Evolutionary conservation across 1,284 basidiomycete genomes (phyloP).

Genomic region (Schizophyllum amplum): DNA sequence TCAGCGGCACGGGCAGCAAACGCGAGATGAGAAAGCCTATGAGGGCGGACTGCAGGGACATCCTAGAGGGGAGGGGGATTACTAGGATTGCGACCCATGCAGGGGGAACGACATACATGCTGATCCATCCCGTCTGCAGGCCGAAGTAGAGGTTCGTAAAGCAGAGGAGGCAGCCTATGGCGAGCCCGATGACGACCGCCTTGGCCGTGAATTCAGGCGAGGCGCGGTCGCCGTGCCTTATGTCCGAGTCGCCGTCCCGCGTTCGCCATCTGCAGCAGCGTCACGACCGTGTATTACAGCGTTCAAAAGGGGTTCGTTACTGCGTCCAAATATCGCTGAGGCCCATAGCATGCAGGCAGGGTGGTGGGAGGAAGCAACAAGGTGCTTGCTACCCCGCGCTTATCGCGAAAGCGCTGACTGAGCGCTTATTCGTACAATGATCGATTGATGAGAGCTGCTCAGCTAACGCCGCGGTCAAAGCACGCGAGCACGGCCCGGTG

Average conservation of each 20-base stretch:
- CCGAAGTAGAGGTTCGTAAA: slow-evolving; percentile 76
- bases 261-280: neutral
- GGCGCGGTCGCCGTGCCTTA: neutral
- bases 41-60: slow-evolving; percentile 90
- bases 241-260: neutral
- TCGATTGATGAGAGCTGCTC: too few relatives aligned
- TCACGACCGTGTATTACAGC: too few relatives aligned
- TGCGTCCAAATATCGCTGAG: neutral
- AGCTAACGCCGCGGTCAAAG: too few relatives aligned
- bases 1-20: slow-evolving; percentile 64
- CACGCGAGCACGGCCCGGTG: too few relatives aligned
- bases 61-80: slow-evolving; percentile 45
- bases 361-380: neutral
- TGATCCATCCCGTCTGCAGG: slow-evolving; percentile 72
- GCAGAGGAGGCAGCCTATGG: slow-evolving; percentile 67
- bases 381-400: neutral
- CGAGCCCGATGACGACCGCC: slow-evolving; percentile 43
- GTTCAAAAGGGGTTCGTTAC: neutral
- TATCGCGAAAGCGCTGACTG: neutral
- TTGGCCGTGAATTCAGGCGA: slow-evolving; percentile 30
- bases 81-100: neutral
- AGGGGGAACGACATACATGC: slow-evolving; percentile 37
- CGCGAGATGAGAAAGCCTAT: slow-evolving; percentile 86
- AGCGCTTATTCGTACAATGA: neutral
- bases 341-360: neutral